A percentile compares a stretch with the other conserved stretches of the same genome.
phyloP scores from a whole-genome alignment of 257 asterid genomes.

The Solanum chiquidenum region DNA sequence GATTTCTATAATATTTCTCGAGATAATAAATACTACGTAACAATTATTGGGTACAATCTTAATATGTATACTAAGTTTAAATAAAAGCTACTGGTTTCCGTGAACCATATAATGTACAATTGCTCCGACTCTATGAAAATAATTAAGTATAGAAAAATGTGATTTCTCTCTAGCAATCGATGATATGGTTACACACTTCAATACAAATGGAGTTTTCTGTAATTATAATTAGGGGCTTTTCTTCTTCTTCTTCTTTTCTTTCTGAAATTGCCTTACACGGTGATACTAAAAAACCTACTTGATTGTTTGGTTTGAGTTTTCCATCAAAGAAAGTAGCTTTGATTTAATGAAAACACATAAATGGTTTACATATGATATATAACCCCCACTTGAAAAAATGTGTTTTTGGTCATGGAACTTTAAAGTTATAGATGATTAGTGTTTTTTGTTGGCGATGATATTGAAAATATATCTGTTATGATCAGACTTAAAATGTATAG shows the following conservation, averaged over 20 bases:
- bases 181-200: neutral
- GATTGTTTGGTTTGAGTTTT: neutral
- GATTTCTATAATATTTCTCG: neutral
- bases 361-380: neutral
- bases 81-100: neutral
- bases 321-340: neutral
- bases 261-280: neutral
- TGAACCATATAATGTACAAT: neutral
- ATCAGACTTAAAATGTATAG: neutral
- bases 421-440: neutral
- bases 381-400: neutral
- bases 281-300: neutral
- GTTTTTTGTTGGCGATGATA: neutral
- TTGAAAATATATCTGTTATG: neutral
- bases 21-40: neutral
- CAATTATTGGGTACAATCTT: neutral
- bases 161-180: neutral
- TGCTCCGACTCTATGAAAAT: neutral
- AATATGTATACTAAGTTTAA: neutral
- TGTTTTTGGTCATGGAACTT: neutral
- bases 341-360: neutral
- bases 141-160: neutral
- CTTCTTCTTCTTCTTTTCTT: neutral
- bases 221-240: neutral
- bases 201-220: neutral